These are phyloP conservation scores for Psilocybe sp. DNA, from an alignment of 768 basidiomycete species.

Conservation along the genomic window DNA sequence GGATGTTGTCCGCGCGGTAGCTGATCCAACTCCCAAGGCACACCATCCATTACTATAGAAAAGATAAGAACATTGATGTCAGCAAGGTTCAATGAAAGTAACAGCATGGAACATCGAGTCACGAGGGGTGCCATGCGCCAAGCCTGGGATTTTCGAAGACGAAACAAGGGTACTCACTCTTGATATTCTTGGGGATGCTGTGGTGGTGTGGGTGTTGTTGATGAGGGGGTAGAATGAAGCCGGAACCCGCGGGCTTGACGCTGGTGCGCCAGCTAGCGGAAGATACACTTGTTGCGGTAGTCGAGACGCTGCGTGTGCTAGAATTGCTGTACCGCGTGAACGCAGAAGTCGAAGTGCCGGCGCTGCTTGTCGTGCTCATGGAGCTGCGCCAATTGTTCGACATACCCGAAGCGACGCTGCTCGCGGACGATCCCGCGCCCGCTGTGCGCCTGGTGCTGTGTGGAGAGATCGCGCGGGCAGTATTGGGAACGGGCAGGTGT, in stretches of 20 bases:
- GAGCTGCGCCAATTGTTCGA: conserved; percentile 81
- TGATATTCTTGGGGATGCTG: conserved; percentile 68
- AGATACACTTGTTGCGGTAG: conserved; percentile 78
- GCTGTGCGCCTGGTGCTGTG: conserved; percentile 52
- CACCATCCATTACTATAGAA: conserved; percentile 64
- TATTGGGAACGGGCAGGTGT: conserved; percentile 21
- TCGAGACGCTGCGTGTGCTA: conserved; percentile 71
- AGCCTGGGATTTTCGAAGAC: not conserved
- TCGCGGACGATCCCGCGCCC: conserved; percentile 54
- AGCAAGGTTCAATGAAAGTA: not conserved
- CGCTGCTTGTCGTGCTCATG: conserved; percentile 65
- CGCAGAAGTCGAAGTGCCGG: conserved; percentile 64
- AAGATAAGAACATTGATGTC: conserved; percentile 7
- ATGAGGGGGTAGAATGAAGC: conserved; percentile 14
- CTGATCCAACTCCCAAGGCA: conserved; percentile 73
- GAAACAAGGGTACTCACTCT: conserved; percentile 52
- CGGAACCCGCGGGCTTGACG: conserved; percentile 26
- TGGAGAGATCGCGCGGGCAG: conserved; percentile 54
- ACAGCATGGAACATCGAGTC: too few species aligned
- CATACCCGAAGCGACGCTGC: conserved; percentile 39
- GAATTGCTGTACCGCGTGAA: conserved; percentile 82
- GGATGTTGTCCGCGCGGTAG: conserved; percentile 64
- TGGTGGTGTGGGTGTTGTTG: conserved; percentile 12
- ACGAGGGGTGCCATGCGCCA: too few species aligned
- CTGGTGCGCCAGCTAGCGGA: conserved; percentile 70